A percentile compares a stretch with the other conserved stretches of the same genome.
phyloP scores from a whole-genome alignment of 768 basidiomycete species.

The Daedaleopsis nitida region DNA sequence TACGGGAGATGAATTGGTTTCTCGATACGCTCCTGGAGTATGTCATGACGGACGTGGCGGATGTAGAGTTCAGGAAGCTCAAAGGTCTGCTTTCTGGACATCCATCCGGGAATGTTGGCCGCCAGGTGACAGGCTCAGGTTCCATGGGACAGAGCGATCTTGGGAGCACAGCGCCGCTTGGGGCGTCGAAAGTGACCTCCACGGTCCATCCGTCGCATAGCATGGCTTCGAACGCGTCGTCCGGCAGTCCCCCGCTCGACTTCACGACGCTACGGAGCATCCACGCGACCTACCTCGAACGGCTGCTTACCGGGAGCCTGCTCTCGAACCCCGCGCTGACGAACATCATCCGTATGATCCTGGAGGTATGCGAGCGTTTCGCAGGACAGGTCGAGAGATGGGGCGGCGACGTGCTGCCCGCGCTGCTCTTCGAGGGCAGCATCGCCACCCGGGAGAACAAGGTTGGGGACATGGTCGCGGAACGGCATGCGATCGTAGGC shows the following conservation, averaged over 20 bases:
- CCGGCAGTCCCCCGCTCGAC: slow-evolving; percentile 56
- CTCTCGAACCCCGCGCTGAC: slow-evolving; percentile 67
- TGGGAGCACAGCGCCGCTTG: slow-evolving; percentile 3
- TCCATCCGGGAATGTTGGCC: slow-evolving; percentile 25
- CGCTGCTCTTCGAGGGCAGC: slow-evolving; percentile 80
- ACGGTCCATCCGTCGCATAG: slow-evolving; percentile 30
- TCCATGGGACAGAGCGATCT: background rate
- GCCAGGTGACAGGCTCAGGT: slow-evolving; percentile 24
- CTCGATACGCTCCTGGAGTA: slow-evolving; percentile 82
- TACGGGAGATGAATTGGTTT: slow-evolving; percentile 91
- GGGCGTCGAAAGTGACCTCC: slow-evolving; percentile 11
- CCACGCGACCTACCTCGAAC: slow-evolving; percentile 79
- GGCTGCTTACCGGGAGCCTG: slow-evolving; percentile 77
- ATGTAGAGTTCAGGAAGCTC: slow-evolving; percentile 76
- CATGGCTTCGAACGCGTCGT: slow-evolving; percentile 25
- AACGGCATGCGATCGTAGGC: slow-evolving; percentile 65
- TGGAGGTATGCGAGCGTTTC: slow-evolving; percentile 85
- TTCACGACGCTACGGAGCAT: slow-evolving; percentile 85
- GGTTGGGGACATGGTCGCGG: slow-evolving; percentile 73
- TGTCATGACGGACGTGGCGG: slow-evolving; percentile 89
- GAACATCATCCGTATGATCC: slow-evolving; percentile 64
- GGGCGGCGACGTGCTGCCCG: slow-evolving; percentile 90
- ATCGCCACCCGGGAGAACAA: slow-evolving; percentile 53
- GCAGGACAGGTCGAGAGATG: slow-evolving; percentile 89
- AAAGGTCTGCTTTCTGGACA: slow-evolving; percentile 52